Evolutionary conservation across 495 filamentous ascomycete species (phyloP).

Genomic region (Penicillium alfredii): DNA sequence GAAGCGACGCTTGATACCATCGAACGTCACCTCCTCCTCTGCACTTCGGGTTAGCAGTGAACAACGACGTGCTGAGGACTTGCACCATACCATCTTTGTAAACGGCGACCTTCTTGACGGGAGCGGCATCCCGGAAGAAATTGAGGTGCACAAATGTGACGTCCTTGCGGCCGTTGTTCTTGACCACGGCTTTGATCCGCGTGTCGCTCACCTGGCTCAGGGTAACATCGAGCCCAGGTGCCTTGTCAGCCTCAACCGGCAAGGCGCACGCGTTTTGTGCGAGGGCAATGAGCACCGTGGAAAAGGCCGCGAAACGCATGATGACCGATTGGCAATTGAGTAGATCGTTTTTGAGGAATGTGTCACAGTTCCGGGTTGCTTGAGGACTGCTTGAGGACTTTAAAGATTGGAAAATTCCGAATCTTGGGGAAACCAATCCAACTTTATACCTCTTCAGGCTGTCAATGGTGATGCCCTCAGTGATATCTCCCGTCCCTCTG

Average conservation of each 20-base stretch:
- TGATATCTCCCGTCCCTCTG: background rate
- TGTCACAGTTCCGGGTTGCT: too few relatives aligned
- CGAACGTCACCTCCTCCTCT: constrained; percentile 50
- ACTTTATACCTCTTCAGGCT: background rate
- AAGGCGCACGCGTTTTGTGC: constrained; percentile 35
- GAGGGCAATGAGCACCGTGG: constrained; percentile 32
- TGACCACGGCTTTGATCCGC: constrained; percentile 54
- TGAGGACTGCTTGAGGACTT: too few relatives aligned
- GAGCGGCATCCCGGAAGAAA: constrained; percentile 51
- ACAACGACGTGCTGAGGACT: background rate
- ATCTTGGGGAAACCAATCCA: too few relatives aligned
- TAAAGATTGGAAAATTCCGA: too few relatives aligned
- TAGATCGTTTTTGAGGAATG: too few relatives aligned
- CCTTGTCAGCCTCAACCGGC: constrained; percentile 37
- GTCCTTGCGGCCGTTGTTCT: constrained; percentile 49
- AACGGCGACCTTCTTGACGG: constrained; percentile 56
- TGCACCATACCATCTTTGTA: constrained; percentile 44
- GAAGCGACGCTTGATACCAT: constrained; percentile 51
- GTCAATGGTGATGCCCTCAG: background rate
- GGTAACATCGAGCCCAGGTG: constrained; percentile 45
- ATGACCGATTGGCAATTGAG: background rate
- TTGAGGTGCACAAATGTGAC: constrained; percentile 58
- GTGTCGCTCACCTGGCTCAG: constrained; percentile 49
- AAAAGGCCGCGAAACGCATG: constrained; percentile 17
- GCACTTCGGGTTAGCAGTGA: background rate